These are phyloP conservation scores for Phytophthora macrochlamydospora DNA, from an alignment of 352 stramenopile species.

Conservation along the genomic window DNA sequence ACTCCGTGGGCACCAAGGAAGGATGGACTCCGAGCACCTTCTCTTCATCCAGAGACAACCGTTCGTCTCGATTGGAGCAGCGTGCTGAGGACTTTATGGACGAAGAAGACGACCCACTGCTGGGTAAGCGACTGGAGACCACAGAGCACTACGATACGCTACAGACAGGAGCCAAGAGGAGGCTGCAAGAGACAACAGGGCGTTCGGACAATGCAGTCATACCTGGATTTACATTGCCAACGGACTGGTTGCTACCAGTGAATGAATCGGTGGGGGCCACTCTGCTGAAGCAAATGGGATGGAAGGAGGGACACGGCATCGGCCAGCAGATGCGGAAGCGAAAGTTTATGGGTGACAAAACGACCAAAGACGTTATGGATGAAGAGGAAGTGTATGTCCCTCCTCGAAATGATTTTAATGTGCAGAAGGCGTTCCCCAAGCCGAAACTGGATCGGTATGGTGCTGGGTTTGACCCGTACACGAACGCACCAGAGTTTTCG, in stretches of 20 bases:
- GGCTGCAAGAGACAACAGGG: conserved; percentile 25
- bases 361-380: conserved; percentile 3
- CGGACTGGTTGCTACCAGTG: conserved; percentile 75
- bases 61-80: conserved; percentile 49
- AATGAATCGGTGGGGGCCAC: conserved; percentile 84
- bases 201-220: conserved; percentile 16
- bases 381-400: conserved; percentile 60
- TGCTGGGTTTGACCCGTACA: conserved; percentile 80
- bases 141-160: conserved; percentile 69
- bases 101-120: conserved; percentile 91
- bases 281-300: conserved; percentile 89
- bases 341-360: conserved; percentile 37
- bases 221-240: conserved; percentile 55
- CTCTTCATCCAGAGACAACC: conserved; percentile 70
- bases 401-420: conserved; percentile 60
- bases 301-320: conserved; percentile 91
- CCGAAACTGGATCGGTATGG: conserved; percentile 82
- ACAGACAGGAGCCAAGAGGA: conserved; percentile 38
- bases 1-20: conserved; percentile 91
- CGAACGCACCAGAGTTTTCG: conserved; percentile 73
- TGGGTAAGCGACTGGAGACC: conserved; percentile 80
- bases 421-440: conserved; percentile 56
- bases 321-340: conserved; percentile 64
- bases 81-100: conserved; percentile 95
- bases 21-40: conserved; percentile 89